Conservation (phyloP, 495 filamentous ascomycete species). For the Lentithecium fluviatile region DNA sequence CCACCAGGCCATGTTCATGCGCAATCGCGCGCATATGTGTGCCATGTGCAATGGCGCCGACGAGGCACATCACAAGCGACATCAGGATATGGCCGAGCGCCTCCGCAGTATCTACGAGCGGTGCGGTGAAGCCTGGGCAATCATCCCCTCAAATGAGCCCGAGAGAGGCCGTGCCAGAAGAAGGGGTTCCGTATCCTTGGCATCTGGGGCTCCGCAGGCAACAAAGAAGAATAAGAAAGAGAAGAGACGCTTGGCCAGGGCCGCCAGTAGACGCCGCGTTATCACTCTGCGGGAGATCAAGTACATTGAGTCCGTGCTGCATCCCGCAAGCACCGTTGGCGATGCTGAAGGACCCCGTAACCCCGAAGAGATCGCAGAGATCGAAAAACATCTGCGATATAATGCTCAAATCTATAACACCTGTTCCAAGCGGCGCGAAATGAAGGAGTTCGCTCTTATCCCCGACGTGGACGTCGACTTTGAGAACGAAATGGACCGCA, state of each 20-base stretch:
- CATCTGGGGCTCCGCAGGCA: background rate
- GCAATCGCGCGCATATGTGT: slow-evolving; percentile 24
- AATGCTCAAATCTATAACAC: slow-evolving; percentile 17
- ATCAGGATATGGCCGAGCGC: slow-evolving; percentile 30
- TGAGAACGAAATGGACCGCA: slow-evolving; percentile 15
- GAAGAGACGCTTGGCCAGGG: slow-evolving; percentile 5
- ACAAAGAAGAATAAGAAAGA: slow-evolving; percentile 19
- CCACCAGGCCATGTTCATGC: slow-evolving; percentile 38
- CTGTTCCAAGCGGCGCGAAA: background rate
- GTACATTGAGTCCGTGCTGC: slow-evolving; percentile 17
- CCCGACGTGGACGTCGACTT: slow-evolving; percentile 18
- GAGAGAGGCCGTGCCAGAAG: background rate
- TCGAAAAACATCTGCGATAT: slow-evolving; percentile 23
- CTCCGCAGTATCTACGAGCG: slow-evolving; percentile 18
- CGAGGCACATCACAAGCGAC: slow-evolving; percentile 30
- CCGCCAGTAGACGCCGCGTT: slow-evolving; percentile 6
- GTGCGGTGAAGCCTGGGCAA: background rate
- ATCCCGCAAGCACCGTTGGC: background rate
- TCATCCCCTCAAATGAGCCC: background rate
- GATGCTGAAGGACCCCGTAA: background rate
- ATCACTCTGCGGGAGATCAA: slow-evolving; percentile 11
- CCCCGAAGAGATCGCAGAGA: slow-evolving; percentile 26
- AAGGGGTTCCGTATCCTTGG: background rate
- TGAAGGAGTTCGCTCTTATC: background rate
- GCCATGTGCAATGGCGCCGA: slow-evolving; percentile 26